Percentiles rank a stretch among this genome's conserved stretches.
Evolutionary conservation across 148 eudicot genomes (phyloP).

Genomic region (Selenicereus undatus): DNA sequence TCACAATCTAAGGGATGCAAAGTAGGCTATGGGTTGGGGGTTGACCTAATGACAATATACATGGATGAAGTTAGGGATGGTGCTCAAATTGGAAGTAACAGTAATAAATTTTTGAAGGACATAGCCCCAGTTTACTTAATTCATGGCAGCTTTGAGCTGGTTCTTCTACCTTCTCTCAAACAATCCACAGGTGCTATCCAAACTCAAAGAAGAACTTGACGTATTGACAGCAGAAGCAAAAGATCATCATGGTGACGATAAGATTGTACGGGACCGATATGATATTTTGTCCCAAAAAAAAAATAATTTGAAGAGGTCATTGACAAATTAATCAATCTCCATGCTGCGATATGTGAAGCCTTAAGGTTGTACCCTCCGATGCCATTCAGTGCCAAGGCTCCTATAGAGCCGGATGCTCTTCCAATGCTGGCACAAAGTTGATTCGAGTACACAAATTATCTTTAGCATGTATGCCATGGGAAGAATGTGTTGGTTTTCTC

Average conservation of each 20-base stretch:
- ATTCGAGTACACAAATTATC: conserved; percentile 23
- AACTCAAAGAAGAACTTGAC: no score
- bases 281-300: not conserved
- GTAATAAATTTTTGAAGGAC: conserved; percentile 11
- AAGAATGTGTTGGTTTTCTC: no score
- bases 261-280: not conserved
- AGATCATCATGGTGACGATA: not conserved
- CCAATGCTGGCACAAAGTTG: conserved; percentile 28
- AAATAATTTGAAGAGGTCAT: no score
- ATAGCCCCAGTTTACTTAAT: conserved; percentile 22
- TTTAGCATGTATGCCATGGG: no score
- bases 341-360: no score
- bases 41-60: conserved; percentile 31
- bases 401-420: no score
- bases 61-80: conserved; percentile 14
- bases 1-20: not conserved
- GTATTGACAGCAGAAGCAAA: no score
- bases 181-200: no score
- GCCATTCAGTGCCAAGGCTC: no score
- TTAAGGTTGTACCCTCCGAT: no score
- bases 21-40: not conserved
- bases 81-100: not conserved
- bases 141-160: conserved; percentile 27
- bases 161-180: conserved; percentile 26
- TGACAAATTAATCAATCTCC: no score